Base-by-base conservation (phyloP, 1,284 basidiomycete species). In the Phellopilus nigrolimitatus region DNA sequence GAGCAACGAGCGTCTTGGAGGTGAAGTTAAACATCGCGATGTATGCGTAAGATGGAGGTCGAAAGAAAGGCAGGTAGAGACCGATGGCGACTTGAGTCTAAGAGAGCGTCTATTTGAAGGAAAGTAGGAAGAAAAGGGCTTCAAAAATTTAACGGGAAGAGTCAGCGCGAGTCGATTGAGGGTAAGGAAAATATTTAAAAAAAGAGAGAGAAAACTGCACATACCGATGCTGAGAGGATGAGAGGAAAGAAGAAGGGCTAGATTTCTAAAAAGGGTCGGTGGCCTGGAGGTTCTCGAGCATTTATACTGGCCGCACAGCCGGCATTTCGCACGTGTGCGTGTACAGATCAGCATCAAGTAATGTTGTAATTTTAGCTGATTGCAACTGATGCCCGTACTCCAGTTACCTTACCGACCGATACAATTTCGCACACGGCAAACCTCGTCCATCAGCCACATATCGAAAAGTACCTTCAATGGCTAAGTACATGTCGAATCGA, bases 11-110 rank as follows among this genome's bases (percentile, higher is more conserved):
- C 53, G 70, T 64, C 61, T 78, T 61, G 57, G 68, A 62, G 57
- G 68, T 65, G 62, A 78, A 62, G 57, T 68, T 65, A 62, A 78
- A 71, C 72, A 79, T 78, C 42, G 58, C 61, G 56, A 55, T n/a
- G 43, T 51, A 49, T 59, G 62, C 49, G 37, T 28, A 49, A 33
- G 48, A 47, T 45, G 17, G 39, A 34, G 42, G 19, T 25, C 33
- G 38, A 28, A 19, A 37, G 49, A 47, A 48, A 25, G 49, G 30
- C 22, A 27, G 8, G 22, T 44, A 41, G 44, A 30, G 53, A 59
- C 49, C 56, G 56, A 51, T 49, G 50, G 43, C 31, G 51, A 41
- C 53, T 49, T 50, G 58, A 59, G 60, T 62, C 61, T 57, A 63
- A 60, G 62, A 60, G 62, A 59, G 61, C 57, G 58, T 55, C 38